Evolutionary conservation across 352 stramenopile genomes (phyloP).

Genomic region (Pythium coloratum): DNA sequence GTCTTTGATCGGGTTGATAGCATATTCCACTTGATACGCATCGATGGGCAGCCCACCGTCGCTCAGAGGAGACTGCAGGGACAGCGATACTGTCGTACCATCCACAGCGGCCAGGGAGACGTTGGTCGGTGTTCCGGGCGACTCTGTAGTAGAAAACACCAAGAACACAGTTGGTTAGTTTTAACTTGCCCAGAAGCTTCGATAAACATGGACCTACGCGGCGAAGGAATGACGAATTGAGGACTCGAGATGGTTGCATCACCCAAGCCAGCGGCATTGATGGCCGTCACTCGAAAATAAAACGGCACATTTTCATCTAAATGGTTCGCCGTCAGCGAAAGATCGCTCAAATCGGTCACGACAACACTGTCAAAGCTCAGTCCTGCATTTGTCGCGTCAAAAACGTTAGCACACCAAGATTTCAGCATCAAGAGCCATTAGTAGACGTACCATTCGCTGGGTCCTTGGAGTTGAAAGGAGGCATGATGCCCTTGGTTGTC

Average conservation of each 20-base stretch:
- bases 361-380: constrained; percentile 87
- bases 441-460: constrained; percentile 52
- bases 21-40: constrained; percentile 92
- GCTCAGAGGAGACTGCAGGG: constrained; percentile 71
- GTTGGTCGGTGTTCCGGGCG: constrained; percentile 59
- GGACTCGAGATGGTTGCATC: constrained; percentile 66
- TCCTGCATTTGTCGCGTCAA: constrained; percentile 24
- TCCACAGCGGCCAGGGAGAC: constrained; percentile 85
- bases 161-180: not conserved
- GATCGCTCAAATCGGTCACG: constrained; percentile 86
- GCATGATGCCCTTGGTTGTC: constrained; percentile 67
- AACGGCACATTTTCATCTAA: constrained; percentile 95
- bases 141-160: constrained; percentile 35
- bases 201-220: constrained; percentile 40
- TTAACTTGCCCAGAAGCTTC: not conserved
- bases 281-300: constrained; percentile 93
- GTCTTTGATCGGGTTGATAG: constrained; percentile 73
- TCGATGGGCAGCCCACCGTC: constrained; percentile 87
- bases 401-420: not conserved
- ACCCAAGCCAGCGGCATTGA: constrained; percentile 87
- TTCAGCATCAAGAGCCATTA: too few relatives aligned
- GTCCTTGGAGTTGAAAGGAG: constrained; percentile 92
- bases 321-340: constrained; percentile 77
- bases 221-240: constrained; percentile 83
- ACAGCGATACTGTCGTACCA: constrained; percentile 83